phyloP scores from a whole-genome alignment of 345 rosid genomes.

The Viola odorata region DNA sequence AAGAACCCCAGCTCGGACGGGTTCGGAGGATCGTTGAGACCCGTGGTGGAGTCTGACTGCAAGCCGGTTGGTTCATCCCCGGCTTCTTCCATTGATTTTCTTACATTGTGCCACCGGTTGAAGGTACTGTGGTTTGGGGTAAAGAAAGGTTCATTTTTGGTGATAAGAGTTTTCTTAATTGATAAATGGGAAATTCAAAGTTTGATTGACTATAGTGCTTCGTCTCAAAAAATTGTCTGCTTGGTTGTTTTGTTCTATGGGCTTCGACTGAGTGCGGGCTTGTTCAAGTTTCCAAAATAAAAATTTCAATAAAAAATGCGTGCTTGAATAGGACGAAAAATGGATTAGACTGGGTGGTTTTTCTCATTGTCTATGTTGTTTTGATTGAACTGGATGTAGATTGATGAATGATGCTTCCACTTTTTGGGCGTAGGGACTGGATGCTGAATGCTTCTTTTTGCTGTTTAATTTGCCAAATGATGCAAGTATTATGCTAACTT shows the following conservation, averaged over 20 bases:
- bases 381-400: too few relatives aligned
- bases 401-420: too few relatives aligned
- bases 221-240: background rate
- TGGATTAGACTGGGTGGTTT: too few relatives aligned
- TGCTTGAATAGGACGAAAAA: too few relatives aligned
- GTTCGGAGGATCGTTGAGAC: constrained; percentile 15
- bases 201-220: background rate
- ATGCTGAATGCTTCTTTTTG: too few relatives aligned
- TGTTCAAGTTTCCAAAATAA: background rate
- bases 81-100: constrained; percentile 24
- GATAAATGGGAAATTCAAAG: background rate
- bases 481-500: too few relatives aligned
- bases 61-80: constrained; percentile 14
- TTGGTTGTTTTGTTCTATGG: background rate
- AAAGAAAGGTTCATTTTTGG: background rate
- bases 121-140: constrained; percentile 10
- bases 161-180: background rate
- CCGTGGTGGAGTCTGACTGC: constrained; percentile 21
- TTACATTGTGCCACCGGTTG: constrained; percentile 23
- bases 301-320: too few relatives aligned
- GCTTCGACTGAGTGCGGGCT: too few relatives aligned
- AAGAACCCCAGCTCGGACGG: constrained; percentile 34
- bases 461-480: too few relatives aligned
- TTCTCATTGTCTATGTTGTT: too few relatives aligned
- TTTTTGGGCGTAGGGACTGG: too few relatives aligned